Percentiles rank a stretch among this genome's conserved stretches.
phyloP scores from a whole-genome alignment of 345 rosid species.

The Carallia brachiata region DNA sequence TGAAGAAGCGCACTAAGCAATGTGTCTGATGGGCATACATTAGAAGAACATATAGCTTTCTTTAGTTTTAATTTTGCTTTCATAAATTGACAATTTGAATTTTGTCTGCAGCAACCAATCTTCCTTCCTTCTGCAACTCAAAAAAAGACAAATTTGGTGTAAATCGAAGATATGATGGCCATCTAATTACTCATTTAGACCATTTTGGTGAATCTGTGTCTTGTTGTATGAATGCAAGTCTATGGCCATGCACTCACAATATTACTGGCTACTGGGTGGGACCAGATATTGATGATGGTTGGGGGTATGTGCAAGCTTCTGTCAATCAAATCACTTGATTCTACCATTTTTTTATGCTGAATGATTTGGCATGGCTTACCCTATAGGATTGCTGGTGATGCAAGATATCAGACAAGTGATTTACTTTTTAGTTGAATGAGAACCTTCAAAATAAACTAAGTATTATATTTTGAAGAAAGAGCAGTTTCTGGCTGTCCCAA shows the following conservation, averaged over 20 bases:
- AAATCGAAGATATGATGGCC: constrained; percentile 17
- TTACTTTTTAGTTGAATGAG: not conserved
- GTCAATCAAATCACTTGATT: constrained; percentile 35
- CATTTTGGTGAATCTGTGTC: constrained; percentile 29
- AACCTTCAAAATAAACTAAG: no score
- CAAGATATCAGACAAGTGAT: constrained; percentile 8
- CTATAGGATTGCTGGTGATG: constrained; percentile 13
- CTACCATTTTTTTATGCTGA: not conserved
- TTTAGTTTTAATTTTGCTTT: constrained; percentile 3
- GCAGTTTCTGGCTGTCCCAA: no score
- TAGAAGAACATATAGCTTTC: not conserved
- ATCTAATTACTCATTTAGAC: constrained; percentile 14
- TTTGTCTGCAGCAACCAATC: constrained; percentile 28
- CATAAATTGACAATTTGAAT: constrained; percentile 7
- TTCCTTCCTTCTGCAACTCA: constrained; percentile 19
- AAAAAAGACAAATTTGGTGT: constrained; percentile 19
- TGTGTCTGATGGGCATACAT: not conserved
- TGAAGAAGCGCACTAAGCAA: not conserved
- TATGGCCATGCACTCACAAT: constrained; percentile 23
- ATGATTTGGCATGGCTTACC: constrained; percentile 3
- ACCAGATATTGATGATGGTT: constrained; percentile 71
- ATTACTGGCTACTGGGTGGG: constrained; percentile 68
- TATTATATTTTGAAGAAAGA: no score
- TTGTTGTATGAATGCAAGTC: constrained; percentile 34
- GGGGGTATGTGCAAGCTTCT: constrained; percentile 69